Percentiles rank a stretch among this genome's conserved stretches.
Conservation (phyloP, 1,139 yeast genomes). For the Taphrina pruni region DNA sequence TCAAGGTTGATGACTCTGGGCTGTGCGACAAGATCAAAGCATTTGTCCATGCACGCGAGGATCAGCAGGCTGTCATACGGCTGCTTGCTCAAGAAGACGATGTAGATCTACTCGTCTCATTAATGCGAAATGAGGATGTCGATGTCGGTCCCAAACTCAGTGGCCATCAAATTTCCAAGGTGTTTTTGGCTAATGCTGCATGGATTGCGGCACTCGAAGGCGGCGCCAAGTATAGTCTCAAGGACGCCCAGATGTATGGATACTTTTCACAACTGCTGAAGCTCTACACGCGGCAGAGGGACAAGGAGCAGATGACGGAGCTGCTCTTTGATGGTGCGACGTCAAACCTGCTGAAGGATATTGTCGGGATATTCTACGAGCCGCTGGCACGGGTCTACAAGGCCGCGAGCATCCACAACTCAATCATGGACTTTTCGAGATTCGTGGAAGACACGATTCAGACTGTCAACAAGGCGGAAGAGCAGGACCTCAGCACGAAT, state of each 20-base stretch:
- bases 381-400: slow-evolving; percentile 80
- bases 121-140: slow-evolving; percentile 47
- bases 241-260: slow-evolving; percentile 49
- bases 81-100: slow-evolving; percentile 47
- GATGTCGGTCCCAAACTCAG: slow-evolving; percentile 43
- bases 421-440: slow-evolving; percentile 71
- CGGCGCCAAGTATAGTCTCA: slow-evolving; percentile 46
- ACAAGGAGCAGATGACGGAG: slow-evolving; percentile 73
- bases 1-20: slow-evolving; percentile 51
- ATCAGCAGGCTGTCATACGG: slow-evolving; percentile 47
- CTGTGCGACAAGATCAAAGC: slow-evolving; percentile 49
- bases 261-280: slow-evolving; percentile 68
- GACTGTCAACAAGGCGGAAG: slow-evolving; percentile 60
- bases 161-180: slow-evolving; percentile 44
- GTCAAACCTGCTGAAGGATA: slow-evolving; percentile 69
- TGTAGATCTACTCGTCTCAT: slow-evolving; percentile 48
- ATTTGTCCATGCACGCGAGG: slow-evolving; percentile 48
- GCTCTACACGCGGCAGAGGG: slow-evolving; percentile 69
- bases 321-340: slow-evolving; percentile 86
- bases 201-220: slow-evolving; percentile 55
- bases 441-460: slow-evolving; percentile 74
- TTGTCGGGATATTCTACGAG: slow-evolving; percentile 78
- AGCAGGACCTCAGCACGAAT: slow-evolving; percentile 55
- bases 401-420: slow-evolving; percentile 75
- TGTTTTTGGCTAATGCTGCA: slow-evolving; percentile 50